Evolutionary conservation across 495 filamentous ascomycete species (phyloP).

Genomic region (Penicillium salamii): DNA sequence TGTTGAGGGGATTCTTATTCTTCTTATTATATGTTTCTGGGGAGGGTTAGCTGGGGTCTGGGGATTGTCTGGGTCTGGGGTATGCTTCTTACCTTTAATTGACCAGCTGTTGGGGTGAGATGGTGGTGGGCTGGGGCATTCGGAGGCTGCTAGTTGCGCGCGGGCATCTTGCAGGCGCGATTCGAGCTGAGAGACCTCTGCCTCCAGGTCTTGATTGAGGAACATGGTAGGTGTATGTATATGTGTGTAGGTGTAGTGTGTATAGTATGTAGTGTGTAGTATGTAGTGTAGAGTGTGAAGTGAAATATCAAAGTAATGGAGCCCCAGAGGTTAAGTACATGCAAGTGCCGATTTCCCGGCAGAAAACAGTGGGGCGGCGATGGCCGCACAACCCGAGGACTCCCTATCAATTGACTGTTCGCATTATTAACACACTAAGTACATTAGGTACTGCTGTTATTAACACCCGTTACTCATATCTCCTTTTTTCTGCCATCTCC

Average conservation of each 20-base stretch:
- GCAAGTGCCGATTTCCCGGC: constrained; percentile 3
- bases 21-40: constrained; percentile 6
- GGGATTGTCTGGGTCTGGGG: background rate
- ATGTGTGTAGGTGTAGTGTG: background rate
- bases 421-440: constrained; percentile 1
- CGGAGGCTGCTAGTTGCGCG: constrained; percentile 16
- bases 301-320: constrained; percentile 3
- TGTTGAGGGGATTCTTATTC: constrained; percentile 13
- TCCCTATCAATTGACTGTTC: constrained; percentile 17
- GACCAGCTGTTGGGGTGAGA: constrained; percentile 21
- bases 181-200: constrained; percentile 22
- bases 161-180: constrained; percentile 23
- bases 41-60: background rate
- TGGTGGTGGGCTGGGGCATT: constrained; percentile 21
- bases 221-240: constrained; percentile 10
- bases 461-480: constrained; percentile 12
- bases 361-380: constrained; percentile 18
- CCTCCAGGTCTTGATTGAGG: constrained; percentile 11
- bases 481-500: constrained; percentile 2
- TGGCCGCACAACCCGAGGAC: constrained; percentile 9
- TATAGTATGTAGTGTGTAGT: constrained; percentile 4
- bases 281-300: background rate
- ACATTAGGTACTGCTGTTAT: constrained; percentile 2
- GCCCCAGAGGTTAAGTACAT: constrained; percentile 5
- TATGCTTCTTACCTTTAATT: background rate